Percentiles rank a stretch among this genome's conserved stretches.
phyloP scores from a whole-genome alignment of 495 filamentous ascomycete species.

The Penicillium daleae region DNA sequence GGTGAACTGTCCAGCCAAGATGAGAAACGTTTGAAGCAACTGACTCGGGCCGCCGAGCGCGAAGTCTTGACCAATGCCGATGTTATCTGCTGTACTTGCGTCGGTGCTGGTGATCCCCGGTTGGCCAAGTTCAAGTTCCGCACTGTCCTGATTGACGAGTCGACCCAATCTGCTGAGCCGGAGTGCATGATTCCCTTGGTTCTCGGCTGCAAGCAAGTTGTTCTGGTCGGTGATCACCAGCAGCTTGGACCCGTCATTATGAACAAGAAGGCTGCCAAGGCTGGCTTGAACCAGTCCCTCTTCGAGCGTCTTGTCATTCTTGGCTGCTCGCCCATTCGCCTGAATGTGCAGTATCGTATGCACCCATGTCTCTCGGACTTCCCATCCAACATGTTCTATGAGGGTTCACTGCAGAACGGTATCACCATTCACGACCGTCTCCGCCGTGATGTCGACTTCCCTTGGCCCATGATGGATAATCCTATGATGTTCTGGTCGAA shows the following conservation, averaged over 20 bases:
- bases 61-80: conserved; percentile 96
- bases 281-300: conserved; percentile 93
- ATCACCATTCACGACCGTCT: conserved; percentile 88
- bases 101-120: conserved; percentile 95
- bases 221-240: conserved; percentile 97
- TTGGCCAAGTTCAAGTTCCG: conserved; percentile 96
- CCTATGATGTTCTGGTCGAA: conserved; percentile 99
- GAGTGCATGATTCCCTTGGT: conserved; percentile 99
- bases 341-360: conserved; percentile 99
- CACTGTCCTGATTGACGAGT: conserved; percentile 97
- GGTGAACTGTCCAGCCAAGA: conserved; percentile 95
- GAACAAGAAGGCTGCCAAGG: conserved; percentile 99
- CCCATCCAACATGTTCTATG: conserved; percentile 99
- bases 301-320: conserved; percentile 96
- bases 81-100: conserved; percentile 98
- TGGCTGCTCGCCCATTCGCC: conserved; percentile 86
- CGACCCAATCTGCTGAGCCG: conserved; percentile 97
- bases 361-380: conserved; percentile 98
- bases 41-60: conserved; percentile 90
- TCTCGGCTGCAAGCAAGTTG: conserved; percentile 96
- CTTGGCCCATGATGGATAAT: conserved; percentile 90
- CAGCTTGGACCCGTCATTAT: conserved; percentile 99
- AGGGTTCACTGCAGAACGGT: conserved; percentile 95
- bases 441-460: conserved; percentile 94
- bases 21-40: conserved; percentile 96